Evolutionary conservation across 805 yeast species (phyloP), one percentile per base, ranked within the genome.

Genomic region (Metschnikowia arizonensis): DNA sequence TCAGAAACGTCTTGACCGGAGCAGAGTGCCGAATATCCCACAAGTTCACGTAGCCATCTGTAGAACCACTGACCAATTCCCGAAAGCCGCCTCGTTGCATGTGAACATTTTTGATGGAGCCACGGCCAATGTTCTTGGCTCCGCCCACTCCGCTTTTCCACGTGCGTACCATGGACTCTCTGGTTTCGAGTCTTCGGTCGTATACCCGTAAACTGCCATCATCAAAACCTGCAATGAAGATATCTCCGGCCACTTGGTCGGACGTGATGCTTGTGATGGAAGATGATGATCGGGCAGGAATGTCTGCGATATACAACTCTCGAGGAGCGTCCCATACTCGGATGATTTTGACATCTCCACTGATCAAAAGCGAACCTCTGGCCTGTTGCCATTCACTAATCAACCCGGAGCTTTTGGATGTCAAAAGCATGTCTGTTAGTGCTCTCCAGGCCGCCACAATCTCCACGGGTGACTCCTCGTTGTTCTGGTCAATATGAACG

Each of bases 81-180:
- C 99, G 74, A 56, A 81, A 80, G 0, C 99, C 99, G 31, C 99
- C 99, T 56, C 99, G 76, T 69, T 93, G 99, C 95, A 93, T 85
- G 58, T 88, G 96, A 8, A 90, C 82, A 54, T 85, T 88, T 37
- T 82, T 72, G 34, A 91, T 80, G 56, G 88, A 76, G 2, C 81
- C 74, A 46, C 72, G 71, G 4, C 67, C 63, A 17, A 48, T 55
- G 38, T 62, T n/a, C 76, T 52, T 47, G 47, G 54, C 40, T 2
- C 54, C 52, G 12, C 45, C 50, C 10, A 57, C 44, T 9, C 49
- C 53, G 14, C 51, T 72, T 52, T 79, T 77, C 96, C 97, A 93
- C 6, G 82, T 72, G 55, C 82, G 80, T 10, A 88, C 87, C 86
- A 91, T 82, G 0, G 95, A 83, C 54, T 86, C 93, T 45, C 95